Base-by-base conservation (phyloP, 352 stramenopile genomes). In the Blastocystis sp. region DNA sequence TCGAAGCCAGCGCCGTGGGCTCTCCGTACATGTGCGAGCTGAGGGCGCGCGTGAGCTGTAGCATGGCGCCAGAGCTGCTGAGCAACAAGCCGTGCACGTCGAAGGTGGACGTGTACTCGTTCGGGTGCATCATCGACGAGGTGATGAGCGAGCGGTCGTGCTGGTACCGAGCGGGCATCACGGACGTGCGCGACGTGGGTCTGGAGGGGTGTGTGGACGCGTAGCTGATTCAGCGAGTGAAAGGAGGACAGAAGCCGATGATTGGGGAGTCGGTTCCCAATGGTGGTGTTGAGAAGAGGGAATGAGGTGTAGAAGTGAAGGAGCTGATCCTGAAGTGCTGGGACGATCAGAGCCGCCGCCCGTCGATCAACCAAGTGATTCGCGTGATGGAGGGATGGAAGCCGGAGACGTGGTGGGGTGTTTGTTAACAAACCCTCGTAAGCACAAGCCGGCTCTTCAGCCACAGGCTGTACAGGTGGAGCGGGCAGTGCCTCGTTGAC, bases 31-130 rank as follows among this genome's bases (percentile, higher is more conserved):
- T 45, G 66, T 76, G 7, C 5, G 28, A 21, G 41, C 23, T 56
- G 1, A 2, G 3, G 14, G 5, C 2, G 41, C 2, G 38, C 3
- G n/a, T 76, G 34, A 56, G 17, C 3, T 2, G 34, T 17, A 76
- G 66, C 41, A 76, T 48, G 66, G 66, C 66, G 41, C 66, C 66
- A 0, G 66, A 76, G 38, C 52, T 76, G 38, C 41, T 76, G 5
- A 45, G 14, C n/a, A 23, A 48, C 2, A 38, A 76, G 19, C 28
- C 10, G 14, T 23, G 48, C 5, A 76, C 66, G 66, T 59, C 9
- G 41, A 34, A 59, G 38, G 66, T 76, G 28, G 66, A 76, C 21
- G 66, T 76, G 21, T 76, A 76, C 52, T 76, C 66, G 66, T 76
- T 76, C 52, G 66, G 66, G 1, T 76, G 66, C 48, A 76, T 76